A percentile compares a stretch with the other conserved stretches of the same genome.
Conservation (phyloP, 2,329 filamentous ascomycete genomes). For the Amesomyces nigricolor region DNA sequence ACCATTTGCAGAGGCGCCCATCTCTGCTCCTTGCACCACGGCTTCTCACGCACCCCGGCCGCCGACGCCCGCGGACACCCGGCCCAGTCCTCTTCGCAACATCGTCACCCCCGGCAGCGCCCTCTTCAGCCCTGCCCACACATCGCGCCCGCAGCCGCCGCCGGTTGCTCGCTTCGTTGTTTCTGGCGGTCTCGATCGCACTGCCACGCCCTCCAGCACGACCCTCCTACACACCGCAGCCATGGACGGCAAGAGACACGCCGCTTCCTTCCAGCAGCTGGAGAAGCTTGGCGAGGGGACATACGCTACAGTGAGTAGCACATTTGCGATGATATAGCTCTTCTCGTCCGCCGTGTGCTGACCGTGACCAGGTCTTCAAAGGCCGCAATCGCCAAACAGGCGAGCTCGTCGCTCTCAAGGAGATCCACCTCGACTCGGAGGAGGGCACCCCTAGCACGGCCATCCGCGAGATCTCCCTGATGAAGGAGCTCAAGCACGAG, state of each 20-base stretch:
- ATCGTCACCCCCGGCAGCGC: slow-evolving; percentile 36
- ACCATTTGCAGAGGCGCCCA: slow-evolving; percentile 22
- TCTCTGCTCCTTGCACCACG: slow-evolving; percentile 25
- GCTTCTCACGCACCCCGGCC: slow-evolving; percentile 25
- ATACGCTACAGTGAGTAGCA: slow-evolving; percentile 78
- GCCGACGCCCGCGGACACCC: slow-evolving; percentile 26
- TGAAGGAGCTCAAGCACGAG: slow-evolving; percentile 99
- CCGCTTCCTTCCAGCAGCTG: slow-evolving; percentile 97
- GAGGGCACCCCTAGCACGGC: slow-evolving; percentile 96
- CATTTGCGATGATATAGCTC: not conserved
- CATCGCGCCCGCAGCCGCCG: slow-evolving; percentile 31
- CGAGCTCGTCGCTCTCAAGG: slow-evolving; percentile 92
- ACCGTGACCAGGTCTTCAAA: slow-evolving; percentile 72
- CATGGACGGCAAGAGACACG: slow-evolving; percentile 91
- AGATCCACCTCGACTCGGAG: slow-evolving; percentile 97
- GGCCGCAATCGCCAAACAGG: slow-evolving; percentile 95
- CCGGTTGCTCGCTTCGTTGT: slow-evolving; percentile 28
- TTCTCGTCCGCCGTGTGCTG: not conserved
- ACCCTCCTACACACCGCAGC: slow-evolving; percentile 7
- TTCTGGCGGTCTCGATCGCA: slow-evolving; percentile 17
- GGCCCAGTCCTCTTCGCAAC: slow-evolving; percentile 26
- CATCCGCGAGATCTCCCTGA: slow-evolving; percentile 95
- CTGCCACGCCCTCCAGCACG: not conserved
- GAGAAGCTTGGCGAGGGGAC: slow-evolving; percentile 98
- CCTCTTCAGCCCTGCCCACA: slow-evolving; percentile 37